phyloP scores from a whole-genome alignment of 306 rosid species.

The Cyamopsis tetragonoloba region DNA sequence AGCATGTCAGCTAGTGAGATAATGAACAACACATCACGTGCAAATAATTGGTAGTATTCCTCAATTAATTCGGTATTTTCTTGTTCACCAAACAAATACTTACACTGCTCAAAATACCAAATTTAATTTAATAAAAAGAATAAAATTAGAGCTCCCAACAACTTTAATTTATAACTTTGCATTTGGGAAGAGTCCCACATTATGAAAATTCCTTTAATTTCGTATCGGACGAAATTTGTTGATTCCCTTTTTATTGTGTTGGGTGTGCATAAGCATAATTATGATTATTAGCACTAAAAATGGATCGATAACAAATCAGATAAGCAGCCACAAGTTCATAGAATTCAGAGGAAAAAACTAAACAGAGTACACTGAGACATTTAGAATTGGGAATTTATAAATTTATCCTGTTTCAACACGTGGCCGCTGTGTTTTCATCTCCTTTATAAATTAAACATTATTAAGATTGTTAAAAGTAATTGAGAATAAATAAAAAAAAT shows the following conservation, averaged over 20 bases:
- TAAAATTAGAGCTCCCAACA: not conserved
- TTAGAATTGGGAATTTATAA: constrained; percentile 10
- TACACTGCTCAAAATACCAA: not conserved
- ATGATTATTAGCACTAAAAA: constrained; percentile 15
- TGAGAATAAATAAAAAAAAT: no score
- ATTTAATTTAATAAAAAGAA: not conserved
- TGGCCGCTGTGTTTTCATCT: no score
- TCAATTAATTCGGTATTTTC: constrained; percentile 3
- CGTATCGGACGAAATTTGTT: constrained; percentile 13
- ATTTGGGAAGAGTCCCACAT: constrained; percentile 11
- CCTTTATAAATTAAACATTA: no score
- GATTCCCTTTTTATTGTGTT: constrained; percentile 1
- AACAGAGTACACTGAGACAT: constrained; percentile 30
- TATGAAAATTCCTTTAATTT: constrained; percentile 14
- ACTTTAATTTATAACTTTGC: not conserved
- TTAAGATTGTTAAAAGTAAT: no score
- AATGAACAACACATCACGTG: constrained; percentile 18
- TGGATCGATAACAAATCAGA: constrained; percentile 16
- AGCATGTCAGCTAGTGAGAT: not conserved
- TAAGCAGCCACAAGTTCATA: constrained; percentile 31
- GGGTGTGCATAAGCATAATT: no score
- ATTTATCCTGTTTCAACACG: constrained; percentile 23
- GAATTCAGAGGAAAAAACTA: constrained; percentile 34
- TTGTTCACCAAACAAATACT: not conserved
- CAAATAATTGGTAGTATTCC: not conserved